Percentiles rank a stretch among this genome's conserved stretches.
phyloP scores from a whole-genome alignment of 2,329 filamentous ascomycete genomes.

The Penicillium sp. region DNA sequence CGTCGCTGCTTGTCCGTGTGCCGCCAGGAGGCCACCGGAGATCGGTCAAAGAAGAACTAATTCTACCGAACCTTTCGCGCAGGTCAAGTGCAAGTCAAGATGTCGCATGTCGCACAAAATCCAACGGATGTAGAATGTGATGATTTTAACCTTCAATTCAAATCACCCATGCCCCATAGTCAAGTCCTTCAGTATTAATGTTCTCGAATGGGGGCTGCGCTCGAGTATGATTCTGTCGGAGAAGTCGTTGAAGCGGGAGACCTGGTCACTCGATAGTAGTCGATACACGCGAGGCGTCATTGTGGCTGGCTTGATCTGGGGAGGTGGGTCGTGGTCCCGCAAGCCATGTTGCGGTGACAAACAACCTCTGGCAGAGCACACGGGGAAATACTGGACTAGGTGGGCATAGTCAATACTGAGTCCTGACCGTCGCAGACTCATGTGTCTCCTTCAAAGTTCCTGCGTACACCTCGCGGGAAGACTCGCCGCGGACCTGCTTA shows the following conservation, averaged over 20 bases:
- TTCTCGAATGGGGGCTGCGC: conserved; percentile 35
- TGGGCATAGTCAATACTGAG: conserved; percentile 42
- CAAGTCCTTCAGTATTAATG: conserved; percentile 35
- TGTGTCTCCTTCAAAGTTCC: conserved; percentile 43
- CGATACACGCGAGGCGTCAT: conserved; percentile 33
- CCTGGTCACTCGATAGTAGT: conserved; percentile 25
- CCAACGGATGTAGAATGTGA: conserved; percentile 21
- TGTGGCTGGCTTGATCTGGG: conserved; percentile 34
- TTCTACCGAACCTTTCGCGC: conserved; percentile 7
- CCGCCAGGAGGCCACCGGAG: conserved; percentile 1
- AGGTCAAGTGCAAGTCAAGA: conserved; percentile 24
- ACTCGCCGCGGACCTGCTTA: too few relatives aligned
- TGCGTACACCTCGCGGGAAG: conserved; percentile 22
- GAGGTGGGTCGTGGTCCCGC: conserved; percentile 17
- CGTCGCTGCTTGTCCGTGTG: conserved; percentile 16
- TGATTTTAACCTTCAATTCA: background rate
- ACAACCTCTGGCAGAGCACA: background rate
- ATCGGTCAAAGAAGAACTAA: conserved; percentile 12
- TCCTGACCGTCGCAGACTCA: conserved; percentile 41
- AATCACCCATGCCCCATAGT: conserved; percentile 19
- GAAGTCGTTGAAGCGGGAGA: conserved; percentile 32
- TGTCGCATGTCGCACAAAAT: conserved; percentile 26
- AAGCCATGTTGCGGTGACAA: background rate
- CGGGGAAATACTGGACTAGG: conserved; percentile 29
- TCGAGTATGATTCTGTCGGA: conserved; percentile 36